Conservation (phyloP, 805 yeast species). For the Scheffersomyces lignosus region DNA sequence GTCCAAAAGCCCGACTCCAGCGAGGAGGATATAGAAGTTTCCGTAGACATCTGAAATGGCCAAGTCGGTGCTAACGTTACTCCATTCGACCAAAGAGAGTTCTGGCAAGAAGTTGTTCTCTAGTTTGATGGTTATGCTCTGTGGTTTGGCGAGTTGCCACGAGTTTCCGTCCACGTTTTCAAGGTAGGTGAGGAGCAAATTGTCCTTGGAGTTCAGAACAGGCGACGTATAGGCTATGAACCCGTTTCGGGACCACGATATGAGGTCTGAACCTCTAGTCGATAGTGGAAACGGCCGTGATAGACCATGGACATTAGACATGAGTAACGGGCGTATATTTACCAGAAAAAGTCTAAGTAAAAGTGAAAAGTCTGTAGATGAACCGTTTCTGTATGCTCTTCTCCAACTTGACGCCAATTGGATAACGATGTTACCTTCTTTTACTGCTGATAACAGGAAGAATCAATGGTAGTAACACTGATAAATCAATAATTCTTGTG, state of each 20-base stretch:
- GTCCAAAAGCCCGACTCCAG: constrained; percentile 41
- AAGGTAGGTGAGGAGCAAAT: constrained; percentile 60
- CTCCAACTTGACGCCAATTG: too few species aligned
- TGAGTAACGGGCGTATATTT: too few species aligned
- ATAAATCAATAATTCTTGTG: too few species aligned
- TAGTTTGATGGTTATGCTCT: constrained; percentile 31
- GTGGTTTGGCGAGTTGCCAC: constrained; percentile 75
- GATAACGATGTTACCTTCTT: too few species aligned
- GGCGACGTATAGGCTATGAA: constrained; percentile 69
- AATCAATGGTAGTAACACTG: too few species aligned
- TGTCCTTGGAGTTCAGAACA: constrained; percentile 29
- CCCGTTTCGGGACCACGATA: constrained; percentile 85
- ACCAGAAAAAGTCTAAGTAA: too few species aligned
- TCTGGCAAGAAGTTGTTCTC: constrained; percentile 28
- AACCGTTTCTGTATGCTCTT: too few species aligned
- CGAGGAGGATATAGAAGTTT: constrained; percentile 44
- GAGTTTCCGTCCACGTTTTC: constrained; percentile 72
- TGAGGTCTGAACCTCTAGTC: constrained; percentile 12
- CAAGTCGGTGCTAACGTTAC: constrained; percentile 75
- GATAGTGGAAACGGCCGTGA: not conserved
- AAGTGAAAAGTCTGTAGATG: too few species aligned
- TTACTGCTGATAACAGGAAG: too few species aligned
- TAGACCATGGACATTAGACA: not conserved
- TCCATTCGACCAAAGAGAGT: constrained; percentile 62
- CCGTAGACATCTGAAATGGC: constrained; percentile 78